phyloP scores from a whole-genome alignment of 345 rosid genomes.

The Theobroma cacao region DNA sequence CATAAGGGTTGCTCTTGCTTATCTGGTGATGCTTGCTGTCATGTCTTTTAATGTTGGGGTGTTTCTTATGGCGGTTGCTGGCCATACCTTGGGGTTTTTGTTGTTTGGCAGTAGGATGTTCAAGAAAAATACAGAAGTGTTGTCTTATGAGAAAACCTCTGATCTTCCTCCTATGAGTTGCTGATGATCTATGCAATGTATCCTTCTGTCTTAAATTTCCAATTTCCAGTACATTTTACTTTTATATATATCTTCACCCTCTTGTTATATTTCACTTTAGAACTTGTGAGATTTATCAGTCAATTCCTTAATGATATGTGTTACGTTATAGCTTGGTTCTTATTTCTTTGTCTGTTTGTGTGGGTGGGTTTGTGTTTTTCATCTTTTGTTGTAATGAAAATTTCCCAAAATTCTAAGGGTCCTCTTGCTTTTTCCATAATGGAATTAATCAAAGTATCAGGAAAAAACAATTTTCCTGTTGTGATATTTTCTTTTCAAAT shows the following conservation, averaged over 20 bases:
- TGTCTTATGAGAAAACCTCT: background rate
- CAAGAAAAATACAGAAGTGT: background rate
- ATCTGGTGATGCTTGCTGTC: constrained; percentile 42
- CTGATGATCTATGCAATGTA: constrained; percentile 1
- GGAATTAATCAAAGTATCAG: too few relatives aligned
- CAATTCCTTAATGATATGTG: background rate
- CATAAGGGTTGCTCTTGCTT: constrained; percentile 32
- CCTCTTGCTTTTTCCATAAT: background rate
- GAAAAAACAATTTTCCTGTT: too few relatives aligned
- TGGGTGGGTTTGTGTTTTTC: background rate
- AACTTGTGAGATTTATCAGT: background rate
- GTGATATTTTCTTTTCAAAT: too few relatives aligned
- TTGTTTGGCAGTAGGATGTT: constrained; percentile 36
- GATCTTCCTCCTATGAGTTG: constrained; percentile 31
- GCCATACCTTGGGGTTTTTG: constrained; percentile 42
- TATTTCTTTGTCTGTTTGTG: background rate
- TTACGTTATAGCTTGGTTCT: too few relatives aligned
- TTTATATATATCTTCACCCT: background rate
- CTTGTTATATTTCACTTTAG: background rate
- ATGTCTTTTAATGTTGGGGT: constrained; percentile 53
- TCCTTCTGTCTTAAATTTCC: background rate
- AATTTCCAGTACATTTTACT: background rate
- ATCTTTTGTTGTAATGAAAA: background rate
- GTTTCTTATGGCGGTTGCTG: constrained; percentile 36
- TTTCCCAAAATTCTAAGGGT: too few relatives aligned